phyloP scores from a whole-genome alignment of 148 eudicot genomes.

The Heliamphora exappendiculata region DNA sequence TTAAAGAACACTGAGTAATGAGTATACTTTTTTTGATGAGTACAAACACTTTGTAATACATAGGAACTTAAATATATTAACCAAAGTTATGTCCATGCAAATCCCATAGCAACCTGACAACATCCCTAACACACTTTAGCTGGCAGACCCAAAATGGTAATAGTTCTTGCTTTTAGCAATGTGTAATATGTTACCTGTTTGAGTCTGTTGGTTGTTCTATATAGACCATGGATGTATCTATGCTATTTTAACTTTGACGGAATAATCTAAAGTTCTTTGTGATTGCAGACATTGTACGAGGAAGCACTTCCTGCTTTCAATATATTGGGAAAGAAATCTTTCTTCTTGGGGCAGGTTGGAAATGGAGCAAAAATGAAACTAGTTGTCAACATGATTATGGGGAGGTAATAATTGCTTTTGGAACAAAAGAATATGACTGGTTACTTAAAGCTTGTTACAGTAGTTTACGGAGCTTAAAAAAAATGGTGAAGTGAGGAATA shows the following conservation, averaged over 20 bases:
- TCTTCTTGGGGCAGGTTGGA: slow-evolving; percentile 85
- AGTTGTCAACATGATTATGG: slow-evolving; percentile 98
- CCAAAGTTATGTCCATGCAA: too few species aligned
- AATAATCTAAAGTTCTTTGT: slow-evolving; percentile 6
- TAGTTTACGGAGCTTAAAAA: neutral
- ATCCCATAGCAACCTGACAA: too few species aligned
- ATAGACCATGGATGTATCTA: neutral
- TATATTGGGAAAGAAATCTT: slow-evolving; percentile 92
- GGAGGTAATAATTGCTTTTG: slow-evolving; percentile 49
- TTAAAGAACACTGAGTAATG: too few species aligned
- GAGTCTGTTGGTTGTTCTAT: neutral
- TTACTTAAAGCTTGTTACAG: neutral
- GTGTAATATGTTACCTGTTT: neutral
- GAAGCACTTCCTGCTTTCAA: slow-evolving; percentile 81
- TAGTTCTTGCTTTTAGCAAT: neutral
- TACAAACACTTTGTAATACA: too few species aligned
- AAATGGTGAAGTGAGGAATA: neutral
- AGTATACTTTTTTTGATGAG: too few species aligned
- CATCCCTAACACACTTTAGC: too few species aligned
- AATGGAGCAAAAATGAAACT: slow-evolving; percentile 99
- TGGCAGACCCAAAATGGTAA: neutral
- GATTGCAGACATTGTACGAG: slow-evolving; percentile 66
- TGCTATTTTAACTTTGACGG: neutral
- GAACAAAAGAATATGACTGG: neutral
- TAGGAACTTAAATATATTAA: too few species aligned